These are phyloP conservation scores for Phytophthora cryptogea DNA, from an alignment of 352 stramenopile species.

Conservation along the genomic window DNA sequence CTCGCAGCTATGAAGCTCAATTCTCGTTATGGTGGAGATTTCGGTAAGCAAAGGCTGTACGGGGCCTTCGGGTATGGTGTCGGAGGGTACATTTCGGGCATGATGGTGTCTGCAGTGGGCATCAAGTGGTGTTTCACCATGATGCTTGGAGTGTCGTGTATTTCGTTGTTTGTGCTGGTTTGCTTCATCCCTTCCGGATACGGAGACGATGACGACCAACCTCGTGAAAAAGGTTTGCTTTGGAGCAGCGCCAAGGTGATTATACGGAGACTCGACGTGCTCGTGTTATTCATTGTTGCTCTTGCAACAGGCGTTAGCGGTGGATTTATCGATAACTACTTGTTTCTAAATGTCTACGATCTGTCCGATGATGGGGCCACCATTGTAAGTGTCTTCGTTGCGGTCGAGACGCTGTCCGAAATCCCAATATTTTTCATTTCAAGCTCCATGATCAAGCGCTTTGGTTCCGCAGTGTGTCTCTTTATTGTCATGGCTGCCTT, in stretches of 20 bases:
- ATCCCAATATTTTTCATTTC: slow-evolving; percentile 62
- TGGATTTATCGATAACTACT: slow-evolving; percentile 57
- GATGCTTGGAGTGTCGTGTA: slow-evolving; percentile 40
- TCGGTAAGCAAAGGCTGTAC: slow-evolving; percentile 63
- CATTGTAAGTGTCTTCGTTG: slow-evolving; percentile 58
- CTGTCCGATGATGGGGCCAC: slow-evolving; percentile 44
- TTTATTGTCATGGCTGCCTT: slow-evolving; percentile 50
- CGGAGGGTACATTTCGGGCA: slow-evolving; percentile 47
- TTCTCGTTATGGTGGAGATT: slow-evolving; percentile 49
- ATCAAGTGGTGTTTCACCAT: slow-evolving; percentile 61
- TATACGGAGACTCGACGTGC: slow-evolving; percentile 25
- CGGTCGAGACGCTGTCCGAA: slow-evolving; percentile 62
- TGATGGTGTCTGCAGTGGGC: slow-evolving; percentile 41
- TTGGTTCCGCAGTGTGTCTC: slow-evolving; percentile 49
- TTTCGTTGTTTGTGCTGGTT: slow-evolving; percentile 43
- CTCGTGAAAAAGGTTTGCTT: slow-evolving; percentile 23
- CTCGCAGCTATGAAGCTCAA: slow-evolving; percentile 53
- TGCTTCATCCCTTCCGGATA: slow-evolving; percentile 38
- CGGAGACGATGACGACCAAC: slow-evolving; percentile 15
- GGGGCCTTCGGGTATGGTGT: slow-evolving; percentile 56
- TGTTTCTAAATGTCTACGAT: slow-evolving; percentile 61
- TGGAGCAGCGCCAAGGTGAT: slow-evolving; percentile 40
- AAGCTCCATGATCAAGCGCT: slow-evolving; percentile 45
- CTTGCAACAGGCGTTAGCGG: slow-evolving; percentile 56
- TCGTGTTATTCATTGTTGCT: slow-evolving; percentile 49